Evolutionary conservation across 139 green algal genomes (phyloP), one percentile per base, ranked within the genome.

Genomic region (Asterochloris erici): DNA sequence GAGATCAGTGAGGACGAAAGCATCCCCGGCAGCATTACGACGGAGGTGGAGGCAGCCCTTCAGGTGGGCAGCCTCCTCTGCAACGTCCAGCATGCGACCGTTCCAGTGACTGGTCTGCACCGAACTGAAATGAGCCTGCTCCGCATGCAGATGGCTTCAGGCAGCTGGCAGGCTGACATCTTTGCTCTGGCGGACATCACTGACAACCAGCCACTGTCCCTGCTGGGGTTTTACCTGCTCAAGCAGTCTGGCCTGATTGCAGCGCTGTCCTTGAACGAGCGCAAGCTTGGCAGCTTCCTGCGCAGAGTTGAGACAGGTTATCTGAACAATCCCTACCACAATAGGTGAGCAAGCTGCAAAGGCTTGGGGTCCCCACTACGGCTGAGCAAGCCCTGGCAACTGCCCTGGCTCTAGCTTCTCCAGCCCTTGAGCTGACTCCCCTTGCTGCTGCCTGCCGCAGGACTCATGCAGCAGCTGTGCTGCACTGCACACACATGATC

Each of bases 151-250:
- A 62, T 73, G 60, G 77, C 77, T 61, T 61, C 71, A 29, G 61
- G 19, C 62, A 81, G 54, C 63, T 81, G 77, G 77, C 62, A 81
- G 63, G 71, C 73, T 81, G 77, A 81, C 63, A 73, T 81, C 63
- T 81, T 81, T 81, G 77, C 60, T 28, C 68, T 81, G 47, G 77
- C 77, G 47, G 60, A 84, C n/a, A 71, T 38, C n/a, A 84, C 70
- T 28, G 54, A 61, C 26, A 71, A 71, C 10, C 29, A 23, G 14
- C 63, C 60, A 1, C 71, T 84, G 80, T 84, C 80, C 21, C 23
- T 77, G 13, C 80, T 84, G 47, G 63, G 21, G 12, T 74, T 66
- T n/a, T 66, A 63, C 61, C 73, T 84, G 12, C 73, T 84, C 26
- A 77, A 84, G 71, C 80, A 79, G 71, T 19, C 61, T 12, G 70